A percentile compares a stretch with the other conserved stretches of the same genome.
phyloP scores from a whole-genome alignment of 1,139 yeast species.

The Debaryomyces udenii region DNA sequence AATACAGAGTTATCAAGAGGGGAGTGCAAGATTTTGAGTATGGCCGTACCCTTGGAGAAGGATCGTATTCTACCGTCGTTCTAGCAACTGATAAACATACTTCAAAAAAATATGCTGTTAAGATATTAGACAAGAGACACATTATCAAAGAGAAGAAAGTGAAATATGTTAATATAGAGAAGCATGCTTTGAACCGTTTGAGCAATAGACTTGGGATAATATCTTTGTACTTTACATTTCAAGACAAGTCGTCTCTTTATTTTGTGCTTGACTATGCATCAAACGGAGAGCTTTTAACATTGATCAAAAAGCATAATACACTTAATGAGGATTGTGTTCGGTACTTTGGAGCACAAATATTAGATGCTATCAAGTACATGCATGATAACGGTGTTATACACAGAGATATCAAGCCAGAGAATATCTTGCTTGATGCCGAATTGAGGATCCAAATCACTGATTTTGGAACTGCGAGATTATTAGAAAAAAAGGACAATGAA shows the following conservation, averaged over 20 bases:
- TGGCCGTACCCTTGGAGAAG: conserved; percentile 89
- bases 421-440: conserved; percentile 64
- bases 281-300: conserved; percentile 83
- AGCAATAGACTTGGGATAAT: conserved; percentile 78
- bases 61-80: conserved; percentile 93
- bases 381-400: conserved; percentile 80
- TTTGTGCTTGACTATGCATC: conserved; percentile 93
- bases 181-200: conserved; percentile 83
- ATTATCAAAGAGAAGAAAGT: conserved; percentile 94
- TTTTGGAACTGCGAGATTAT: conserved; percentile 75
- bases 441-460: conserved; percentile 75
- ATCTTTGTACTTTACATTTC: conserved; percentile 88
- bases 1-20: conserved; percentile 45
- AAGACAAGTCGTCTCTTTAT: conserved; percentile 83
- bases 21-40: conserved; percentile 85
- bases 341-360: conserved; percentile 66
- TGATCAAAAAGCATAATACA: conserved; percentile 77
- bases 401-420: conserved; percentile 79
- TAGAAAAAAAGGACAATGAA: conserved; percentile 47
- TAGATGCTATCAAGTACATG: conserved; percentile 68
- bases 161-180: conserved; percentile 94
- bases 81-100: conserved; percentile 80
- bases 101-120: conserved; percentile 81
- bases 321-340: conserved; percentile 77
- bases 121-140: conserved; percentile 88